Evolutionary conservation across 2,329 filamentous ascomycete genomes (phyloP).

Genomic region (Atkinsonella texensis): DNA sequence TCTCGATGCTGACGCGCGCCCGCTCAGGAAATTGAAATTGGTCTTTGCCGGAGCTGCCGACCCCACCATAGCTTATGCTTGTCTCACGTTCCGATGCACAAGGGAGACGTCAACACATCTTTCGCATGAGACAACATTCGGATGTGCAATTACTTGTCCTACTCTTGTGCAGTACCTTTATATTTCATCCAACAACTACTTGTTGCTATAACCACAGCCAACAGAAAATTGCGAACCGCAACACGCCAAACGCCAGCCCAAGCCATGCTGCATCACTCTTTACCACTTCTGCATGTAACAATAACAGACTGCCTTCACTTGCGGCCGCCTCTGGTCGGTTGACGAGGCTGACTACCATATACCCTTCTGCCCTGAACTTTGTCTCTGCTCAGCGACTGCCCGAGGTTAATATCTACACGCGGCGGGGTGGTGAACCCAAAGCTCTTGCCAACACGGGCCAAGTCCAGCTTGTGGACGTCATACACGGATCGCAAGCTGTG

Average conservation of each 20-base stretch:
- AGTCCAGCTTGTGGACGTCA: slow-evolving; percentile 72
- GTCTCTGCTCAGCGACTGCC: slow-evolving; percentile 63
- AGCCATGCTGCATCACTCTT: background rate
- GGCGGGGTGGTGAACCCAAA: slow-evolving; percentile 73
- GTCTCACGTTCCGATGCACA: background rate
- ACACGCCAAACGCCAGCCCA: slow-evolving; percentile 5
- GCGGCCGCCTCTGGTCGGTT: slow-evolving; percentile 23
- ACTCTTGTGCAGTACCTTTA: background rate
- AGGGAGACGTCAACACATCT: too few species aligned
- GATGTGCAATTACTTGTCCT: background rate
- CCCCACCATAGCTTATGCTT: background rate
- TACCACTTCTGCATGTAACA: background rate
- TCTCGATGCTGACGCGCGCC: slow-evolving; percentile 14
- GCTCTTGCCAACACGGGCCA: slow-evolving; percentile 71
- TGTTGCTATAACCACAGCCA: background rate
- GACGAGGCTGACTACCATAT: slow-evolving; percentile 69
- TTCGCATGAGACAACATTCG: too few species aligned
- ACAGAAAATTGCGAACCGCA: background rate
- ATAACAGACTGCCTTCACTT: background rate
- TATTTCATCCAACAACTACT: background rate
- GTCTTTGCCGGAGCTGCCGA: background rate
- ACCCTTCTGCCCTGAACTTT: slow-evolving; percentile 52
- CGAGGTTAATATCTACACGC: slow-evolving; percentile 71
- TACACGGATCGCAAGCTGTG: slow-evolving; percentile 49
- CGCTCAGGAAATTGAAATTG: background rate